These are phyloP conservation scores for Beauveria bassiana DNA, from an alignment of 2,329 filamentous ascomycete genomes.

Conservation along the genomic window DNA sequence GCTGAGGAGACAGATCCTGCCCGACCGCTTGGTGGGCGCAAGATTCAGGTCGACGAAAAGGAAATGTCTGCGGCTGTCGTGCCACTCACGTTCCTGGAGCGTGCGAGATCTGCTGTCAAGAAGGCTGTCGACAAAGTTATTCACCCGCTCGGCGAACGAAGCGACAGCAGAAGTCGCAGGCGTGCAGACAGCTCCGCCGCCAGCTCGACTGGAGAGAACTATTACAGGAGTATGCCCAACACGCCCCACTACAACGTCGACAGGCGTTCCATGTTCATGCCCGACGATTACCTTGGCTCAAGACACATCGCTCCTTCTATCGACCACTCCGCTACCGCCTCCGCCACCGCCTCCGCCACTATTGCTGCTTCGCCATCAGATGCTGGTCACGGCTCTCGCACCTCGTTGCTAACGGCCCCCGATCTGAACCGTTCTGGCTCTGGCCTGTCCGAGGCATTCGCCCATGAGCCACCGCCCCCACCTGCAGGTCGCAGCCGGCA, in stretches of 20 bases:
- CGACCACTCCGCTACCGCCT: conserved; percentile 17
- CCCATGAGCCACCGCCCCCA: conserved; percentile 20
- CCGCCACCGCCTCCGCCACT: conserved; percentile 19
- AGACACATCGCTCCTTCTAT: conserved; percentile 5
- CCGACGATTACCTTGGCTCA: conserved; percentile 47
- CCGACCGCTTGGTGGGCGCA: conserved; percentile 67
- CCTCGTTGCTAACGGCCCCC: conserved; percentile 22
- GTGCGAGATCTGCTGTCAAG: conserved; percentile 70
- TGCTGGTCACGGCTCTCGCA: conserved; percentile 31
- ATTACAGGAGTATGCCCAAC: conserved; percentile 37
- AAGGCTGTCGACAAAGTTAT: conserved; percentile 59
- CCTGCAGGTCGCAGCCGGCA: conserved; percentile 22
- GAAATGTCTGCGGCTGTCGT: conserved; percentile 89
- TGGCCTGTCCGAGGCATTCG: conserved; percentile 14
- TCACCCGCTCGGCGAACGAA: conserved; percentile 50
- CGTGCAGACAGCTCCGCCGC: conserved; percentile 55
- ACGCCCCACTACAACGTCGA: conserved; percentile 45
- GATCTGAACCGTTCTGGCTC: not conserved
- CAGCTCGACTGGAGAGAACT: conserved; percentile 53
- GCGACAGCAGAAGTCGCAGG: conserved; percentile 45
- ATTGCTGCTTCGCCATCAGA: conserved; percentile 20
- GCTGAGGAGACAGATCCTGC: conserved; percentile 90
- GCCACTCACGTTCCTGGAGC: conserved; percentile 78
- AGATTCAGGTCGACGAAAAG: conserved; percentile 84
- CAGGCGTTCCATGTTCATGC: conserved; percentile 45